phyloP scores from a whole-genome alignment of 1,284 basidiomycete genomes.

The Ustilago bromivora region DNA sequence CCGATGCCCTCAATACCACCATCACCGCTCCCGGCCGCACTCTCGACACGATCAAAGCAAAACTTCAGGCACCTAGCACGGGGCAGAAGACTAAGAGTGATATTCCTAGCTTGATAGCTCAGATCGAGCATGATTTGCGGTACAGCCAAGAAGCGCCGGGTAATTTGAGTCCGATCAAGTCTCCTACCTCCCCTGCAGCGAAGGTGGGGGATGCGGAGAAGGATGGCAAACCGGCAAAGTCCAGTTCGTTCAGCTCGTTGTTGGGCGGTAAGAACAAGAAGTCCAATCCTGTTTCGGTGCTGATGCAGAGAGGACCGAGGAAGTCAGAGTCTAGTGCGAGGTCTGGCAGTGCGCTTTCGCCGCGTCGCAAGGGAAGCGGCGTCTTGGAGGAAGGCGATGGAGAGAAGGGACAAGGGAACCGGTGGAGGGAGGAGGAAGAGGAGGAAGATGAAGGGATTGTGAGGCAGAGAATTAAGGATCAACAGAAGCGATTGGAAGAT shows the following conservation, averaged over 20 bases:
- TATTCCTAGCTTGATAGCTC: slow-evolving; percentile 17
- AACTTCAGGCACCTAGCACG: slow-evolving; percentile 35
- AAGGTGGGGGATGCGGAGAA: background rate
- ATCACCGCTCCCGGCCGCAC: slow-evolving; percentile 27
- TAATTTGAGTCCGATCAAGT: slow-evolving; percentile 6
- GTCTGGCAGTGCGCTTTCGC: background rate
- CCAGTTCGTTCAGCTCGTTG: slow-evolving; percentile 21
- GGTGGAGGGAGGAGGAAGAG: slow-evolving; percentile 18
- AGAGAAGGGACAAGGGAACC: background rate
- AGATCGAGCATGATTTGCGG: slow-evolving; percentile 30
- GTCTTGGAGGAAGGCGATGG: slow-evolving; percentile 9
- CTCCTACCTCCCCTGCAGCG: background rate
- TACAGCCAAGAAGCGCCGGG: slow-evolving; percentile 30
- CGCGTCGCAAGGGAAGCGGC: slow-evolving; percentile 10
- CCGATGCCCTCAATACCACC: slow-evolving; percentile 31
- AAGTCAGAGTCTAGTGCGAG: slow-evolving; percentile 5
- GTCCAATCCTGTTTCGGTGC: background rate
- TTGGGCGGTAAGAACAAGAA: slow-evolving; percentile 9
- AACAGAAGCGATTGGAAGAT: slow-evolving; percentile 39
- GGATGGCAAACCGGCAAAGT: background rate
- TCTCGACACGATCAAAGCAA: slow-evolving; percentile 34
- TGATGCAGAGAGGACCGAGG: slow-evolving; percentile 18
- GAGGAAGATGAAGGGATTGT: slow-evolving; percentile 36
- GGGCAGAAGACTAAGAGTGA: slow-evolving; percentile 42
- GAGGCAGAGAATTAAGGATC: slow-evolving; percentile 33